Evolutionary conservation across 768 basidiomycete species (phyloP), one percentile per base, ranked within the genome.

Genomic region (Suillus lakei): DNA sequence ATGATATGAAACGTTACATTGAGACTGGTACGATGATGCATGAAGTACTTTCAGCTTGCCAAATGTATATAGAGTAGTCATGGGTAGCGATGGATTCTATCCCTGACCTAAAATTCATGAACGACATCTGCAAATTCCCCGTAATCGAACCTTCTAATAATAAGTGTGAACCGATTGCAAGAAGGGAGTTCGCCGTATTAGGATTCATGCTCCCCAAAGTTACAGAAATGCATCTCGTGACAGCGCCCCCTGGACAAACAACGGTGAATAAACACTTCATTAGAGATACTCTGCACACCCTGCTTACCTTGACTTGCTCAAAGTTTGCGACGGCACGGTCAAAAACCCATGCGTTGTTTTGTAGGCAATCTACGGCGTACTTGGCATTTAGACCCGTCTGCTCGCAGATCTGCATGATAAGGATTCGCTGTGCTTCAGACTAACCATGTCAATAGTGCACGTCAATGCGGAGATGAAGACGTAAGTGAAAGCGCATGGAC

Each of bases 321-420:
- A 95, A 99, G 73, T 97, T 96, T 59, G 85, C 84, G 30, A 95
- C 72, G 0, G 98, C 98, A 65, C 84, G 83, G 53, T 88, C 88
- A 60, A 92, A 70, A 73, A 96, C 87, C 96, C 96, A 99, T 9
- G 80, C 87, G 73, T 96, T 98, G 58, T 88, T 89, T 69, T 86
- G 82, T 65, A 99, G 77, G 73, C 97, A 98, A 66, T 98, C 89
- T n/a, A 91, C 80, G 7, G 95, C 86, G 71, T 88, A 97, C 69
- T 86, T 84, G 18, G 86, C 85, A 66, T 92, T 98, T 72, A 99
- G 82, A 26, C 88, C 84, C 0, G 97, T 98, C 64, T 85, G 84
- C 58, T 86, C 81, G 70, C 87, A 87, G 36, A 98, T 72, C 70
- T 93, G 86, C 62, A 92, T 67, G 43, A 96, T 89, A 13, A 92